These are phyloP conservation scores for Thymus quinquecostatus DNA, from an alignment of 257 asterid genomes.

Conservation along the genomic window DNA sequence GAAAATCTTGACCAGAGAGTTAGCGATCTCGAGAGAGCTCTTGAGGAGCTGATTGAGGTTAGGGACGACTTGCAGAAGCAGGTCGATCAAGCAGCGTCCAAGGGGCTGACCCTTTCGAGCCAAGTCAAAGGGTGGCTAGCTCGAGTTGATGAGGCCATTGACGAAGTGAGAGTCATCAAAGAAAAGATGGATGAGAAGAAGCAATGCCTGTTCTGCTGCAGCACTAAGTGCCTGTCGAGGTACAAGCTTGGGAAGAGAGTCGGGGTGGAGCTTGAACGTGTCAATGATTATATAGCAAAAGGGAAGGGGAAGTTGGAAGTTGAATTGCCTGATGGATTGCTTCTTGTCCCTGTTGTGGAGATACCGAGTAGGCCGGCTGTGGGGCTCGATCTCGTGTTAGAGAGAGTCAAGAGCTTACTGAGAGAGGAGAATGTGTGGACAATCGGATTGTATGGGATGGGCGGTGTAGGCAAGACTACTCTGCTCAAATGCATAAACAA, in stretches of 20 bases:
- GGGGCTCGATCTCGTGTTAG: too few relatives aligned
- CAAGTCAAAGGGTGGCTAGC: slow-evolving; percentile 56
- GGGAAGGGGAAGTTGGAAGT: too few relatives aligned
- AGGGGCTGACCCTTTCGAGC: slow-evolving; percentile 47
- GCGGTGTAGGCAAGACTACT: too few relatives aligned
- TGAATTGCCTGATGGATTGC: too few relatives aligned
- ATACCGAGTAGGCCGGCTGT: too few relatives aligned
- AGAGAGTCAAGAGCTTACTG: too few relatives aligned
- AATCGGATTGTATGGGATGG: too few relatives aligned
- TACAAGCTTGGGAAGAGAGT: slow-evolving; percentile 25
- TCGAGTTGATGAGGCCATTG: slow-evolving; percentile 47
- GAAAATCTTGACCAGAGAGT: slow-evolving; percentile 36
- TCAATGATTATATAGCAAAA: too few relatives aligned
- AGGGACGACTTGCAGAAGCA: slow-evolving; percentile 40
- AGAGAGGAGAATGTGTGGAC: too few relatives aligned
- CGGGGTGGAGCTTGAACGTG: too few relatives aligned
- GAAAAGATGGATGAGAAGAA: slow-evolving; percentile 35
- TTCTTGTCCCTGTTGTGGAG: too few relatives aligned
- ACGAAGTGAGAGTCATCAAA: slow-evolving; percentile 37
- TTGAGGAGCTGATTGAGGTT: slow-evolving; percentile 42
- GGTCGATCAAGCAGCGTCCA: slow-evolving; percentile 47
- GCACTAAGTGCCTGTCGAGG: slow-evolving; percentile 40
- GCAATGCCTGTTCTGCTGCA: slow-evolving; percentile 29
- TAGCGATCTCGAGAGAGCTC: slow-evolving; percentile 38
- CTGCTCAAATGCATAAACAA: too few relatives aligned